Percentiles rank a stretch among this genome's conserved stretches.
phyloP scores from a whole-genome alignment of 306 rosid species.

The Vicia villosa region DNA sequence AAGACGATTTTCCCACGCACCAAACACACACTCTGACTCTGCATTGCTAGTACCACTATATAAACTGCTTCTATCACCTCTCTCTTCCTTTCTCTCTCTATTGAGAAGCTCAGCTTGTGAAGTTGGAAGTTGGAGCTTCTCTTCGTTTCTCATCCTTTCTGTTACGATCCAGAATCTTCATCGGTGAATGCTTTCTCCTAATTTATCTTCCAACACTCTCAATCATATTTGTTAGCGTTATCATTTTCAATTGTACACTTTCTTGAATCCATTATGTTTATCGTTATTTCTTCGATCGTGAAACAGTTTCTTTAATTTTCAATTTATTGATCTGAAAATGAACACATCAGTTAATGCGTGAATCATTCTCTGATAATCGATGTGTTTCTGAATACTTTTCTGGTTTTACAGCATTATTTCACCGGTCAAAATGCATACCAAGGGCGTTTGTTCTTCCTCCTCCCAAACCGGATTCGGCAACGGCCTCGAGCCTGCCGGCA shows the following conservation, averaged over 20 bases:
- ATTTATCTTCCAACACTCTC: too few relatives aligned
- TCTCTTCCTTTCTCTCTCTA: too few relatives aligned
- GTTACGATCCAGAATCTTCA: too few relatives aligned
- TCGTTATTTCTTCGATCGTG: neutral
- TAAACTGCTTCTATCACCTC: conserved; percentile 24
- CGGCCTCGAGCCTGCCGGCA: conserved; percentile 36
- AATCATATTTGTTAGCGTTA: too few relatives aligned
- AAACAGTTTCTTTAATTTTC: neutral
- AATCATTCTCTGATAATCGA: neutral
- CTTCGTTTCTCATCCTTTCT: too few relatives aligned
- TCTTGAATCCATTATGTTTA: conserved; percentile 29
- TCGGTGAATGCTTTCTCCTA: too few relatives aligned
- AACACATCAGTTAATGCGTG: too few relatives aligned
- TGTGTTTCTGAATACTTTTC: neutral
- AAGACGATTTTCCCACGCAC: conserved; percentile 45
- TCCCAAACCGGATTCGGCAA: conserved; percentile 42
- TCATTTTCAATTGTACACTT: neutral
- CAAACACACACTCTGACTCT: conserved; percentile 7
- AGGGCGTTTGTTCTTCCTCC: conserved; percentile 46
- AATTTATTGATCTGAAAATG: too few relatives aligned
- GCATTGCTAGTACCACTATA: conserved; percentile 39
- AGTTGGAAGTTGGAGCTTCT: too few relatives aligned
- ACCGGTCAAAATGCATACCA: conserved; percentile 49
- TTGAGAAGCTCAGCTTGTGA: too few relatives aligned
- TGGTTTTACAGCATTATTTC: conserved; percentile 23